These are phyloP conservation scores for Penicillium brasilianum DNA, from an alignment of 2,329 filamentous ascomycete species.

Conservation along the genomic window DNA sequence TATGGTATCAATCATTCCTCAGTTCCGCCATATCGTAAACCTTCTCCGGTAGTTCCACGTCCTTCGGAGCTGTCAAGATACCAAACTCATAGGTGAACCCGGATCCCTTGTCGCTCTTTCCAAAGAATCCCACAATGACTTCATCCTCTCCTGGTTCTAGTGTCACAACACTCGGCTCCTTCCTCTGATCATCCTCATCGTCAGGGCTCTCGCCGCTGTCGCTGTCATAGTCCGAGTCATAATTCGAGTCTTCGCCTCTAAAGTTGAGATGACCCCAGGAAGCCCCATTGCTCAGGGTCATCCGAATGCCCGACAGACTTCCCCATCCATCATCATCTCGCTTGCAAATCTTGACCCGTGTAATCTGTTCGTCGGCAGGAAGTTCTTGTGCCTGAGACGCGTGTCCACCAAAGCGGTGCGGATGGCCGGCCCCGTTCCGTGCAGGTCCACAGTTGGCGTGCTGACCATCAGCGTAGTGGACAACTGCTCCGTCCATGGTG, in stretches of 20 bases:
- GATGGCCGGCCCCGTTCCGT: slow-evolving; percentile 30
- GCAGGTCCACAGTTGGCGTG: slow-evolving; percentile 50
- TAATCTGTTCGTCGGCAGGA: slow-evolving; percentile 35
- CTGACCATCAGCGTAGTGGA: slow-evolving; percentile 54
- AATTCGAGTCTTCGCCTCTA: background rate
- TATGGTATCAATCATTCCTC: slow-evolving; percentile 1
- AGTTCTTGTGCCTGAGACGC: slow-evolving; percentile 21
- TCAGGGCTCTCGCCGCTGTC: background rate
- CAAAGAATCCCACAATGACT: slow-evolving; percentile 55
- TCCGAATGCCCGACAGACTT: slow-evolving; percentile 21
- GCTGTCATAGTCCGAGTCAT: background rate
- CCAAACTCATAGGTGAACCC: slow-evolving; percentile 50
- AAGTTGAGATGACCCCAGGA: slow-evolving; percentile 38
- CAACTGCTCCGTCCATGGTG: slow-evolving; percentile 52
- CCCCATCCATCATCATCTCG: slow-evolving; percentile 11
- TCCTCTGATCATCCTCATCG: background rate
- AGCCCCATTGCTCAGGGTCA: slow-evolving; percentile 33
- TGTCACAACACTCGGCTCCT: background rate
- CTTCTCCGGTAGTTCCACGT: slow-evolving; percentile 46
- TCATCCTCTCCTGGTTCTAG: slow-evolving; percentile 42
- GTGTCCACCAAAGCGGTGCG: slow-evolving; percentile 37
- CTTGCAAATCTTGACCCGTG: slow-evolving; percentile 37
- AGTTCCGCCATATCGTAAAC: slow-evolving; percentile 50
- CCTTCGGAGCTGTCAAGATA: slow-evolving; percentile 53
- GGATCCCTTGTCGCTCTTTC: slow-evolving; percentile 39